phyloP scores from a whole-genome alignment of 495 filamentous ascomycete species.

The Staphylotrichum tortipilum region DNA sequence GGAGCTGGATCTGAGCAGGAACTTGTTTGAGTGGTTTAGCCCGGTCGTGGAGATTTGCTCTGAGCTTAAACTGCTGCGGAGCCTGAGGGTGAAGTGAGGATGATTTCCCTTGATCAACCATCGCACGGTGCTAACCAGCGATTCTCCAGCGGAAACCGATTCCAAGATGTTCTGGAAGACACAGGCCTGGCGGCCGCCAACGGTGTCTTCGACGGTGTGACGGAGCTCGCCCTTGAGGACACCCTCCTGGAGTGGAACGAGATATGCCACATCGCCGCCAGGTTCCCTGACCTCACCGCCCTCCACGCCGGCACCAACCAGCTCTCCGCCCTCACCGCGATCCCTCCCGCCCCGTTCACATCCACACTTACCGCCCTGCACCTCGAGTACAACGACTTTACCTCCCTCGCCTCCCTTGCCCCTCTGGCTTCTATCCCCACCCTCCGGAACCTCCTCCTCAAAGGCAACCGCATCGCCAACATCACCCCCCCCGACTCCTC shows the following conservation, averaged over 20 bases:
- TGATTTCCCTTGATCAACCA: constrained; percentile 31
- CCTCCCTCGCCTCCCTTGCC: constrained; percentile 48
- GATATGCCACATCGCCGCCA: constrained; percentile 39
- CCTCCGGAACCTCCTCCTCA: constrained; percentile 54
- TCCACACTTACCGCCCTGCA: constrained; percentile 48
- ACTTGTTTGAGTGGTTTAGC: constrained; percentile 59
- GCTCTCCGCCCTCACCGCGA: constrained; percentile 31
- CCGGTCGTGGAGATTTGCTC: constrained; percentile 62
- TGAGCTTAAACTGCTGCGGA: constrained; percentile 52
- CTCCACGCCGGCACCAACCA: constrained; percentile 47
- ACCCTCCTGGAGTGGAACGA: constrained; percentile 66
- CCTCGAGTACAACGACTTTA: constrained; percentile 69
- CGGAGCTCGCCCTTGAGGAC: constrained; percentile 63
- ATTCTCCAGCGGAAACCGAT: constrained; percentile 66
- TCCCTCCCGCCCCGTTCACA: constrained; percentile 40
- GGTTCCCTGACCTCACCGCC: constrained; percentile 53
- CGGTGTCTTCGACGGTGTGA: constrained; percentile 46
- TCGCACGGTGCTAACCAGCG: constrained; percentile 1
- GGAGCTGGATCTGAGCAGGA: constrained; percentile 81
- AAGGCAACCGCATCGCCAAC: constrained; percentile 44
- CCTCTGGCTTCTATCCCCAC: constrained; percentile 48
- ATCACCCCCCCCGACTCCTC: constrained; percentile 17
- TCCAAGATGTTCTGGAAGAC: constrained; percentile 39
- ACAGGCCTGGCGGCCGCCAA: constrained; percentile 24
- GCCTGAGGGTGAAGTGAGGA: constrained; percentile 62